Evolutionary conservation across 495 filamentous ascomycete genomes (phyloP), one percentile per base, ranked within the genome.

Genomic region (Penicillium verhagenii): DNA sequence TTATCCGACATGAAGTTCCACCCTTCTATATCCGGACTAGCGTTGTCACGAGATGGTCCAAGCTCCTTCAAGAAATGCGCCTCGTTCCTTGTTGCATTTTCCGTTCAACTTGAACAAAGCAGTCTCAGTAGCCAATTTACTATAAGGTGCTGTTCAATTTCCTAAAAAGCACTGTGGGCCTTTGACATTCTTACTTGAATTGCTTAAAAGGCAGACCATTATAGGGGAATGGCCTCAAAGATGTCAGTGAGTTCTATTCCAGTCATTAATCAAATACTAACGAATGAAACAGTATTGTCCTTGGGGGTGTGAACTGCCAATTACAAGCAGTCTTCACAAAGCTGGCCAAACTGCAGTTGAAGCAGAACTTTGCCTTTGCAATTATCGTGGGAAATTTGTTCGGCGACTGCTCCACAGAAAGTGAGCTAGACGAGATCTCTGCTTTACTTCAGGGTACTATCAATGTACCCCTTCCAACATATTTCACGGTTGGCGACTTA

Each of bases 341-440:
- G 68, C 75, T 96, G 9, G 71, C 84, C 1, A 81, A 85, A 19
- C 71, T 96, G 7, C 91, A 97, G 52, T 67, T 78, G 24, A 97
- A 97, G 71, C 92, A 95, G 64, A 79, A 75, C 56, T 96, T 97
- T 68, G 76, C 89, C 13, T 86, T 96, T 56, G 90, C 89, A 4
- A 84, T 98, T 47, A 72, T 96, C 38, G 79, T 85, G 18, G 94
- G 94, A 48, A 86, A 97, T 59, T 79, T 97, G 6, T 98, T 97
- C 61, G 65, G 71, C 26, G 68, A 72, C 45, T 55, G 67, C 62
- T 61, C 69, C 4, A 59, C 75, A 3, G 77, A 82, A 48, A 78
- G 82, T 38, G 77, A 86, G 26, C 61, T 71, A 6, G 76, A 80
- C 4, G 75, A 84, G 46, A 72, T 95, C 7, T 70, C 74, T 16